Evolutionary conservation across 208 protist species (phyloP), one percentile per base, ranked within the genome.

Genomic region (Borovskyia barvae): DNA sequence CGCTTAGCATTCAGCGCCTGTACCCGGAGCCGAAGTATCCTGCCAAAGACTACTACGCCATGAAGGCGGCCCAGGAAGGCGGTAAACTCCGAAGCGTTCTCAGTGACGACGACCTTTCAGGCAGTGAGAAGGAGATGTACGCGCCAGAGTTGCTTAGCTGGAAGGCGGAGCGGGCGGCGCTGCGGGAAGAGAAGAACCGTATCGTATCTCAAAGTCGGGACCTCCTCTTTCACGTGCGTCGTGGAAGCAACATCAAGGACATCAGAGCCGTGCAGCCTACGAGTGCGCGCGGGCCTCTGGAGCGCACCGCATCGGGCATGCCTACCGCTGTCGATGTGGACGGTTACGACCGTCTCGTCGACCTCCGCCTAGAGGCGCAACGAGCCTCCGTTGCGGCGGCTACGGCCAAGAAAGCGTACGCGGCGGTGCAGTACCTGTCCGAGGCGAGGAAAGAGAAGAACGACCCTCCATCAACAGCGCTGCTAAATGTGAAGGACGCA

Each of bases 211-310:
- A 68, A 42, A 56, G 62, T 8, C 57, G 73, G 14, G 83, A 90
- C 24, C 63, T 88, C 19, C 37, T 61, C 32, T 73, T 66, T 42
- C 82, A 88, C 52, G 35, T 85, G 43, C 70, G 71, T 2, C 76
- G 80, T 24, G 80, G 75, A n/a, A 87, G 74, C 47, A 85, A 89
- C 58, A 87, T 87, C 66, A 92, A 89, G 60, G 58, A 58, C 50
- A 52, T 87, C 22, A 51, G 56, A 41, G 28, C 28, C 6, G 35
- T 78, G 11, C 46, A 65, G 28, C 61, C 68, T 1, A 75, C 63
- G 14, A 78, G 62, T 30, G 33, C 46, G 19, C 52, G 75, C 28
- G 49, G 22, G 1, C 65, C 80, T 20, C 33, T 73, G n/a, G 66
- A 69, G 41, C 67, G 69, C 17, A 36, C 20, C 8, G 50, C 55